These are phyloP conservation scores for Penicillium cinerascens DNA, from an alignment of 495 filamentous ascomycete genomes.

Conservation along the genomic window DNA sequence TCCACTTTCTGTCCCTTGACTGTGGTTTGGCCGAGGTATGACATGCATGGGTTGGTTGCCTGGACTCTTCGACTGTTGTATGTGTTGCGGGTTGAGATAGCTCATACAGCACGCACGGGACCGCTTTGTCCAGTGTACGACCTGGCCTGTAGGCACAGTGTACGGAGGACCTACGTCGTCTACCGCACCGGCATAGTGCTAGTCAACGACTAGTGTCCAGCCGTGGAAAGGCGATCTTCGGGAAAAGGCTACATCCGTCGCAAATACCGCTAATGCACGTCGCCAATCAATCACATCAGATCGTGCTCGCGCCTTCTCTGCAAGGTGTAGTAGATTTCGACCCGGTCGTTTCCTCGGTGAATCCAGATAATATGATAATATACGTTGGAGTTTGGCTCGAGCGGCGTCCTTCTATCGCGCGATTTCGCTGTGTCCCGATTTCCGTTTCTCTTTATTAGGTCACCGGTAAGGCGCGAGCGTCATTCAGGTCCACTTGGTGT, in stretches of 20 bases:
- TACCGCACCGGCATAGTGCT: too few species aligned
- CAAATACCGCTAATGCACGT: conserved; percentile 27
- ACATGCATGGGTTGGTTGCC: conserved; percentile 28
- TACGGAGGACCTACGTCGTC: too few species aligned
- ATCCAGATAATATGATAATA: conserved; percentile 8
- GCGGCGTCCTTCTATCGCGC: conserved; percentile 15
- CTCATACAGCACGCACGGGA: background rate
- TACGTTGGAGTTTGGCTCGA: background rate
- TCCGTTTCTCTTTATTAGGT: background rate
- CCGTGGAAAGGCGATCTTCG: background rate
- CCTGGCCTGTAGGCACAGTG: too few species aligned
- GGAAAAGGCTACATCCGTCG: conserved; percentile 2
- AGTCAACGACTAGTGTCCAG: background rate
- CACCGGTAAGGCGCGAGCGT: conserved; percentile 5
- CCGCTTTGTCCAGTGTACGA: background rate
- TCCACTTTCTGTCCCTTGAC: background rate
- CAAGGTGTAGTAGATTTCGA: conserved; percentile 14
- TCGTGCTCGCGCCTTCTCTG: conserved; percentile 21
- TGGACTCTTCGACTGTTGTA: conserved; percentile 5
- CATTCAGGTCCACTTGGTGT: conserved; percentile 2
- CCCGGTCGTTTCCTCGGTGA: conserved; percentile 26
- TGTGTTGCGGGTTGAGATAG: conserved; percentile 1
- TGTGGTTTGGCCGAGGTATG: conserved; percentile 17
- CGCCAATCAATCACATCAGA: conserved; percentile 27
- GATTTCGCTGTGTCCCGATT: conserved; percentile 16